Conservation (phyloP, 176 grass and related monocot genomes). For the Carex pumila region DNA sequence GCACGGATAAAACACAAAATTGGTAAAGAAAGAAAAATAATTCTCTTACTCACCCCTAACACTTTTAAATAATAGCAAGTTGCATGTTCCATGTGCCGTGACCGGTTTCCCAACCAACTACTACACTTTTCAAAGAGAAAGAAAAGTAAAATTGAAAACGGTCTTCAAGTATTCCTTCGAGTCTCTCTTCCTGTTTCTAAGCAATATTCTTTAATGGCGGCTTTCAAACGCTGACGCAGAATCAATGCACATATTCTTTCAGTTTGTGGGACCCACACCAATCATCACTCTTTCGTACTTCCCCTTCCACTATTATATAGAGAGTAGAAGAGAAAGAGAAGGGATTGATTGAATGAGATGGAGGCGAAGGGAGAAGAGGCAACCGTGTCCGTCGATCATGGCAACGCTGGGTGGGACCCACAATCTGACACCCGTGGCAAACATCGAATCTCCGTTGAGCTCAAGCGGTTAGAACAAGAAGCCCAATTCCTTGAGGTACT, state of each 20-base stretch:
- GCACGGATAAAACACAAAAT: too few species aligned
- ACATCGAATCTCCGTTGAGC: constrained; percentile 10
- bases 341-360: neutral
- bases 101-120: too few species aligned
- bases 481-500: constrained; percentile 9
- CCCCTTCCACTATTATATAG: neutral
- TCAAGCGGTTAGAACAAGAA: constrained; percentile 7
- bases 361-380: neutral
- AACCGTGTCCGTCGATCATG: neutral
- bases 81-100: too few species aligned
- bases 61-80: too few species aligned
- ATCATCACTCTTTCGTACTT: neutral
- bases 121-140: neutral
- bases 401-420: neutral
- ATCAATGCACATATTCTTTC: neutral
- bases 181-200: too few species aligned
- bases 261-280: neutral
- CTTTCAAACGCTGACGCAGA: neutral
- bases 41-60: too few species aligned
- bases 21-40: too few species aligned
- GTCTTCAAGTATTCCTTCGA: neutral
- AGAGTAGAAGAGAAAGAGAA: neutral
- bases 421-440: neutral
- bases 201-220: neutral
- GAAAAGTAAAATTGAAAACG: neutral